A percentile compares a stretch with the other conserved stretches of the same genome.
These are phyloP conservation scores for Nemania sp. DNA, from an alignment of 2,329 filamentous ascomycete species.

Conservation along the genomic window DNA sequence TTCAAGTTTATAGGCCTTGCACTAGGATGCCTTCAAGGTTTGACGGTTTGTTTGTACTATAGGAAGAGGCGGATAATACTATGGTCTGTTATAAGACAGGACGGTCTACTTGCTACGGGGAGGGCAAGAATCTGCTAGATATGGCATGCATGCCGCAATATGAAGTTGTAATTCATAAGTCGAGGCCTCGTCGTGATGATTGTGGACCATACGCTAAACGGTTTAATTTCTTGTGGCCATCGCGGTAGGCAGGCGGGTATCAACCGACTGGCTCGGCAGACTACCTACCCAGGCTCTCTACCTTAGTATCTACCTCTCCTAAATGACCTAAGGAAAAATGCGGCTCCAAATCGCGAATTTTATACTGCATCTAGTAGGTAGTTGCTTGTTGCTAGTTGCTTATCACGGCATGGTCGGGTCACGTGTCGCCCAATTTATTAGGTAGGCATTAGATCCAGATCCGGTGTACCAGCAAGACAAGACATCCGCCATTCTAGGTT, in stretches of 20 bases:
- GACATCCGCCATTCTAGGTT: neutral
- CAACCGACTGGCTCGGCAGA: neutral
- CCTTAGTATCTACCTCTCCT: too few species aligned
- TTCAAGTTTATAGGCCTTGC: neutral
- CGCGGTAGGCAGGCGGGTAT: too few species aligned
- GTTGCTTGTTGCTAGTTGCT: neutral
- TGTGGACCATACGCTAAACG: neutral
- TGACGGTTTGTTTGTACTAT: conserved; percentile 19
- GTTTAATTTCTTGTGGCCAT: neutral
- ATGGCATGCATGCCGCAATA: neutral
- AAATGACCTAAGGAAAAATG: too few species aligned
- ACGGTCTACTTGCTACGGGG: neutral
- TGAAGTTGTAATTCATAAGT: conserved; percentile 5
- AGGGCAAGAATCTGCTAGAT: neutral
- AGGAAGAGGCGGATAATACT: conserved; percentile 12
- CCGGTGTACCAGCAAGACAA: too few species aligned
- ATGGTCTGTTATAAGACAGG: neutral
- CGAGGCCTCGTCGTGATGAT: neutral
- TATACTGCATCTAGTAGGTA: too few species aligned
- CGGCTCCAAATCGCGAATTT: too few species aligned
- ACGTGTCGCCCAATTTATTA: conserved; percentile 1
- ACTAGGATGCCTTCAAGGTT: neutral
- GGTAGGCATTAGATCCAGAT: too few species aligned
- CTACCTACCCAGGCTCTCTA: too few species aligned
- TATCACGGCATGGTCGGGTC: neutral